phyloP scores from a whole-genome alignment of 1,139 yeast species.

The Hemisphaericaspora xylanilytica region DNA sequence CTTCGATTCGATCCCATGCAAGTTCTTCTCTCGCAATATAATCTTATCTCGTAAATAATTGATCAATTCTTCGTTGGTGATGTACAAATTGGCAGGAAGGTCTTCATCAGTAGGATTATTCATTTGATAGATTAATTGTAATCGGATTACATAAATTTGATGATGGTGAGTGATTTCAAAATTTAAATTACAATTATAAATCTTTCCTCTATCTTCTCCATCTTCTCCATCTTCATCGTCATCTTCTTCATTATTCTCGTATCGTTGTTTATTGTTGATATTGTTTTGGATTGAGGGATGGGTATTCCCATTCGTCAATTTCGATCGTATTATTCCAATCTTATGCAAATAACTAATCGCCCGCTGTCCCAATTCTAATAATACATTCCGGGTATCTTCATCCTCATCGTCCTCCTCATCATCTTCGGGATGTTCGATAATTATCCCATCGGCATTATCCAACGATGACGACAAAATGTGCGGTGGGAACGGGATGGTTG shows the following conservation, averaged over 20 bases:
- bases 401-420: too few species aligned
- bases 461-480: too few species aligned
- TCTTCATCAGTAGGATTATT: conserved; percentile 3
- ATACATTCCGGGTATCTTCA: conserved; percentile 5
- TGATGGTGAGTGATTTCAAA: conserved; percentile 8
- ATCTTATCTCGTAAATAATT: conserved; percentile 13
- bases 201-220: too few species aligned
- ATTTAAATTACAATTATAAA: conserved; percentile 12
- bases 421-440: too few species aligned
- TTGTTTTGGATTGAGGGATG: too few species aligned
- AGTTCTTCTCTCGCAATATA: conserved; percentile 6
- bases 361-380: too few species aligned
- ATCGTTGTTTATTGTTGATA: too few species aligned
- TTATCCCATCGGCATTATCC: too few species aligned
- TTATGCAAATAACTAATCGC: conserved; percentile 6
- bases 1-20: conserved; percentile 13
- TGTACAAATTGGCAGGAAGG: conserved; percentile 11
- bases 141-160: conserved; percentile 4
- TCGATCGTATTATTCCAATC: conserved; percentile 6
- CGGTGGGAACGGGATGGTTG: conserved; percentile 9
- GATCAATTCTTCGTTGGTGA: conserved; percentile 13
- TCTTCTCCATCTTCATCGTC: too few species aligned
- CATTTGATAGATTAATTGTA: conserved; percentile 11
- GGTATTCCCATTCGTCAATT: neutral
- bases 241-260: too few species aligned